Conservation (phyloP, 345 rosid species). For the Eucalyptus shirleyi region DNA sequence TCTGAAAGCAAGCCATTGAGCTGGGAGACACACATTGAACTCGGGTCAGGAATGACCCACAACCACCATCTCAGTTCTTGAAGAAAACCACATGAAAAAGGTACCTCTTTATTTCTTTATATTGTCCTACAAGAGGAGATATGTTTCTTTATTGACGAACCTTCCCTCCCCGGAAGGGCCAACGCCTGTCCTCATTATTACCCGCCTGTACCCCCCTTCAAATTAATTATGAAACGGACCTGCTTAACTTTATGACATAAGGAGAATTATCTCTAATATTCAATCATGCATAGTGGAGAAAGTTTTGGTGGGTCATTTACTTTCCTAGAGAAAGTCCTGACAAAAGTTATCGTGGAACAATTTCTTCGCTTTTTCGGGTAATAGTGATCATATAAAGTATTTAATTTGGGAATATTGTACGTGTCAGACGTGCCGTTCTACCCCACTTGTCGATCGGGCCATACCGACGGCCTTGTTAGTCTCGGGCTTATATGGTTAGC, state of each 20-base stretch:
- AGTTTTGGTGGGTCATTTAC: neutral
- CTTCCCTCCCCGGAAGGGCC: neutral
- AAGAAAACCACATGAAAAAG: neutral
- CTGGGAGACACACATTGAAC: neutral
- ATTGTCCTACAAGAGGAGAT: neutral
- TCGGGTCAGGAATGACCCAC: neutral
- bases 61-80: neutral
- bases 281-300: neutral
- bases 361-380: neutral
- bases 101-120: neutral
- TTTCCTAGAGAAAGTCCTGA: fast-evolving
- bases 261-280: neutral
- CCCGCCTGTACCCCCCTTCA: neutral
- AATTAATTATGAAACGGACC: neutral
- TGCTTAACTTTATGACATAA: neutral
- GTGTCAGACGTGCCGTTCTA: neutral
- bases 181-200: neutral
- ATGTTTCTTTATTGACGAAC: neutral
- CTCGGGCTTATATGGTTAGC: neutral
- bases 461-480: neutral
- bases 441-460: neutral
- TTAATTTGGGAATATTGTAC: neutral
- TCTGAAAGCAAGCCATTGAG: neutral
- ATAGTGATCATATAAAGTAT: neutral
- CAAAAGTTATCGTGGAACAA: neutral